Conservation (phyloP, 768 basidiomycete species). For the Tylopilus sp. region DNA sequence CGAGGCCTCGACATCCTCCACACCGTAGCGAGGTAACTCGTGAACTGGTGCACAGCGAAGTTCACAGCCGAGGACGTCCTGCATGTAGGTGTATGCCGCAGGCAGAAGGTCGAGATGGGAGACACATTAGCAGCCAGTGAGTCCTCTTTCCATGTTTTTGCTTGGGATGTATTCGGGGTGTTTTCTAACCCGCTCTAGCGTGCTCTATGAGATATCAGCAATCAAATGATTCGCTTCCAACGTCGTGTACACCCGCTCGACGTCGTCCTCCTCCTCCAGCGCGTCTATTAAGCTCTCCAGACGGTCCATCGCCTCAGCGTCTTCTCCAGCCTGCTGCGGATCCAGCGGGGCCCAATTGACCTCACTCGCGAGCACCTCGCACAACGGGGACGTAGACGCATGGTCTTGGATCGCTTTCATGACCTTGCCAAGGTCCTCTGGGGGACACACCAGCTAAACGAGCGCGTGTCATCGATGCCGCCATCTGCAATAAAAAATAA, state of each 20-base stretch:
- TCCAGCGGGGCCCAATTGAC: slow-evolving; percentile 54
- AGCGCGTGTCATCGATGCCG: not conserved
- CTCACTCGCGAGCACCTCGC: slow-evolving; percentile 46
- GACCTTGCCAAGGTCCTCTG: slow-evolving; percentile 37
- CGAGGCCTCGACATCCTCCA: slow-evolving; percentile 1
- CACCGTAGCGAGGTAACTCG: not conserved
- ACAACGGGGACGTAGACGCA: slow-evolving; percentile 24
- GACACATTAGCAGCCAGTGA: not conserved
- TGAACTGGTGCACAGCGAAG: not conserved
- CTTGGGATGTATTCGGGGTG: no score
- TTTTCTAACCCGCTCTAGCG: no score
- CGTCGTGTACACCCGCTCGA: slow-evolving; percentile 57
- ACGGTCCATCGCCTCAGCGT: slow-evolving; percentile 32
- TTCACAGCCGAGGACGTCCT: not conserved
- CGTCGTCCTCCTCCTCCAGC: slow-evolving; percentile 57
- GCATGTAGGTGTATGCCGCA: not conserved
- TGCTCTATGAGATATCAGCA: slow-evolving; percentile 19
- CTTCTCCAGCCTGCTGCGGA: slow-evolving; percentile 33
- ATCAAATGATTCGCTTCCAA: slow-evolving; percentile 33
- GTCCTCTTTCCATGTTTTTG: no score
- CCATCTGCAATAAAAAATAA: no score
- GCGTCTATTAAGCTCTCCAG: slow-evolving; percentile 46
- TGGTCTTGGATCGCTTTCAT: slow-evolving; percentile 32
- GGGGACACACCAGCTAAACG: slow-evolving; percentile 44
- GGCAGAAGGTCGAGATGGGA: not conserved